Percentiles rank a stretch among this genome's conserved stretches.
These are phyloP conservation scores for Cladobotryum mycophilum DNA, from an alignment of 2,329 filamentous ascomycete genomes.

Conservation along the genomic window DNA sequence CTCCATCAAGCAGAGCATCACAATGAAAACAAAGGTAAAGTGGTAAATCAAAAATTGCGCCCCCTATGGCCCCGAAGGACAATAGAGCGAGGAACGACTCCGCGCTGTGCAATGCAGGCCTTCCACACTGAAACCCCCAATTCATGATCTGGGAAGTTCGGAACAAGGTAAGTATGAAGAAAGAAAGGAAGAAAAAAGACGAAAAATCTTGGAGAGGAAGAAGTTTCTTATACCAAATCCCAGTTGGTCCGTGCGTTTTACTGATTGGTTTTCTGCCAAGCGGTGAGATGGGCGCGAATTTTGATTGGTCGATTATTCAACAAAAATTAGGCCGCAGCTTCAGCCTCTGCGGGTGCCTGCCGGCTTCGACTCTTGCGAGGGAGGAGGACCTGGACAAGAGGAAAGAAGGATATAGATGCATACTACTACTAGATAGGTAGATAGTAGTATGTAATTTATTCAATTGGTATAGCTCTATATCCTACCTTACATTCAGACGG, in stretches of 20 bases:
- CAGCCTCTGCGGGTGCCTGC: no score
- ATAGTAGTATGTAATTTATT: no score
- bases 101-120: conserved; percentile 50
- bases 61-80: conserved; percentile 45
- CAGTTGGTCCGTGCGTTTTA: conserved; percentile 6
- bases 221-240: conserved; percentile 7
- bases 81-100: conserved; percentile 40
- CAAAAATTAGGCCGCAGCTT: no score
- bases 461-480: no score
- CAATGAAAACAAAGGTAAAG: conserved; percentile 42
- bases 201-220: not conserved
- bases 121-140: conserved; percentile 32
- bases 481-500: no score
- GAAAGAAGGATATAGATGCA: no score
- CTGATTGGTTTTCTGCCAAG: conserved; percentile 8
- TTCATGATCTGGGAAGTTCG: conserved; percentile 37
- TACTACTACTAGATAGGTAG: no score
- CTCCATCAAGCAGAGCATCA: conserved; percentile 30
- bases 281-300: conserved; percentile 6
- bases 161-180: conserved; percentile 49
- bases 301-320: not conserved
- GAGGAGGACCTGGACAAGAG: no score
- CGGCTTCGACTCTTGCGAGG: not conserved
- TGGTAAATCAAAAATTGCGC: conserved; percentile 44
- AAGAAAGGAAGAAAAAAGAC: conserved; percentile 20